Conservation (phyloP, 306 rosid genomes). For the Canavalia ensiformis region DNA sequence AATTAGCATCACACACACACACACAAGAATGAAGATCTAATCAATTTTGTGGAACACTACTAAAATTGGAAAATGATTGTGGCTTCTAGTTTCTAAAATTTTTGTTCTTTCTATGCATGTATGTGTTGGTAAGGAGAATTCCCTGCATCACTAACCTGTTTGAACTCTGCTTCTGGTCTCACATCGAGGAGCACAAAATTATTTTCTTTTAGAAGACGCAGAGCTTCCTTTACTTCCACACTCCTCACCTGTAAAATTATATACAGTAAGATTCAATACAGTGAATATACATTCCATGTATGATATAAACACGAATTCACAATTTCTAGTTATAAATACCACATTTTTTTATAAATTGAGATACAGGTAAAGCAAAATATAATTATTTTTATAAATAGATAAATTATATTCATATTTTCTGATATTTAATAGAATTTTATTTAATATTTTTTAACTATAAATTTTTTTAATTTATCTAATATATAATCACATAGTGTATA, state of each 20-base stretch:
- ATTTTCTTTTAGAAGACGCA: slow-evolving; percentile 9
- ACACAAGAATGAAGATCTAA: background rate
- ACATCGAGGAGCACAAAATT: slow-evolving; percentile 4
- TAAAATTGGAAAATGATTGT: background rate
- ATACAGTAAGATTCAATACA: background rate
- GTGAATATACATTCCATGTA: background rate
- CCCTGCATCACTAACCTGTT: background rate
- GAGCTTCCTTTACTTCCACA: slow-evolving; percentile 24
- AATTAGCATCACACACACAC: background rate
- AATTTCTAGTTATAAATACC: too few relatives aligned
- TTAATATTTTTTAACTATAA: too few relatives aligned
- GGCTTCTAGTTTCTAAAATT: background rate
- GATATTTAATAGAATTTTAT: too few relatives aligned
- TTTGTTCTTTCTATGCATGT: background rate
- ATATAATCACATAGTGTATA: too few relatives aligned
- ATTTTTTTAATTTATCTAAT: too few relatives aligned
- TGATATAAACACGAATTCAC: background rate
- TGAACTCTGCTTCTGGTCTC: background rate
- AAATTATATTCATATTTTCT: too few relatives aligned
- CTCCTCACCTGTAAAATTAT: slow-evolving; percentile 1
- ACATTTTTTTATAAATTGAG: too few relatives aligned
- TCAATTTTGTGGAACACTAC: background rate
- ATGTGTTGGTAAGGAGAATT: background rate
- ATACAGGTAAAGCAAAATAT: too few relatives aligned
- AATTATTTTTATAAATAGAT: too few relatives aligned